Evolutionary conservation across 2,329 filamentous ascomycete genomes (phyloP), one percentile per base, ranked within the genome.

Genomic region (Elsinoe perseae): DNA sequence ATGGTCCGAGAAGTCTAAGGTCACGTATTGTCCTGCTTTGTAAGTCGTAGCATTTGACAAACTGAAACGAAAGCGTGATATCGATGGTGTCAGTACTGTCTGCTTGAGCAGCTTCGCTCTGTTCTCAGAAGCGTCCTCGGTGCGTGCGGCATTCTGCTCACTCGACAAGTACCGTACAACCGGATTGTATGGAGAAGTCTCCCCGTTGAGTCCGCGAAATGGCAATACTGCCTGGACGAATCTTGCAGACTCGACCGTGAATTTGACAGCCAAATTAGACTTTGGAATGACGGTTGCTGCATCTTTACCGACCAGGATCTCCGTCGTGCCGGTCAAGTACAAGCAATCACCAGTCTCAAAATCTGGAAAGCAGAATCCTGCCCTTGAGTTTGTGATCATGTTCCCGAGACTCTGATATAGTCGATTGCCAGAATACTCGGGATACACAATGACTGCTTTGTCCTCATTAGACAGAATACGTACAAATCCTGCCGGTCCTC

Each of bases 371-470:
- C 80, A 81, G 50, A 92, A 68, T 2, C 89, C 88, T 2, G 86
- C 80, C 16, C 74, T 72, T 0, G 87, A 86, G 28, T 84, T 85
- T 6, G 78, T 70, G 36, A 79, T 74, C 12, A 95, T 73, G 65
- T 95, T 95, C 1, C 89, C 89, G 0, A 95, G 77, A 0, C 86
- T 88, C 68, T 95, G 89, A 64, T 95, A 95, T 0, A 93, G 73
- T 14, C 87, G 76, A 68, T 95, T 95, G 6, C 89, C 89, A 0
- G 86, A 90, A 67, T 86, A 95, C 67, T 95, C 89, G 0, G 89
- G 89, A 69, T 89, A 95, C 2, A 85, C 75, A 12, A 95, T 69
- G 2, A 80, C 75, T 1, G 72, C 73, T 21, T 60, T 65, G 16
- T 42, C 59, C 36, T 75, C 70, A 57, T 86, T 84, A 18, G 77